Conservation (phyloP, 148 eudicot genomes). For the Chenopodium album region DNA sequence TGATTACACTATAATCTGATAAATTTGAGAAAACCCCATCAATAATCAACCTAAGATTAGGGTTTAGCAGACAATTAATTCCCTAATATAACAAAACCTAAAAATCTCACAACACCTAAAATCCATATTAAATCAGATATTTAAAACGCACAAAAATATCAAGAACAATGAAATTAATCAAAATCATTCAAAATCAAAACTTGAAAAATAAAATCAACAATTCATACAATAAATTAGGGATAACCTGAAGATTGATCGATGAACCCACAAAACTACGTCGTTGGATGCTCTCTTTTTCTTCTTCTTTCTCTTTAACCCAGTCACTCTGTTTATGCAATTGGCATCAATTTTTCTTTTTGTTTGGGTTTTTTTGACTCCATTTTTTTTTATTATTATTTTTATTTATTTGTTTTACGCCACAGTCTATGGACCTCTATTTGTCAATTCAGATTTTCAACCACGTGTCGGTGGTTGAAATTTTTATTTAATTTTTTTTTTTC, state of each 20-base stretch:
- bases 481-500: not conserved
- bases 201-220: not conserved
- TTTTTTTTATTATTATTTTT: not conserved
- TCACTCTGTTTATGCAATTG: not conserved
- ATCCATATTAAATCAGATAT: not conserved
- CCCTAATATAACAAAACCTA: not conserved
- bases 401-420: not conserved
- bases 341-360: not conserved
- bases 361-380: not conserved
- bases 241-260: constrained; percentile 20
- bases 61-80: constrained; percentile 11
- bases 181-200: too few species aligned
- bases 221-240: not conserved
- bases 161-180: not conserved
- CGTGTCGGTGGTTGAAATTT: not conserved
- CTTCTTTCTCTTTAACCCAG: not conserved
- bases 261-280: not conserved
- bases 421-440: not conserved
- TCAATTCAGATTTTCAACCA: not conserved
- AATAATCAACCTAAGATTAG: not conserved
- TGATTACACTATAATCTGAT: not conserved
- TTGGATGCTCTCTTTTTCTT: constrained; percentile 8
- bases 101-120: not conserved
- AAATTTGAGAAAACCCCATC: not conserved
- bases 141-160: not conserved